Evolutionary conservation across 345 rosid species (phyloP).

Genomic region (Pistacia integerrima): DNA sequence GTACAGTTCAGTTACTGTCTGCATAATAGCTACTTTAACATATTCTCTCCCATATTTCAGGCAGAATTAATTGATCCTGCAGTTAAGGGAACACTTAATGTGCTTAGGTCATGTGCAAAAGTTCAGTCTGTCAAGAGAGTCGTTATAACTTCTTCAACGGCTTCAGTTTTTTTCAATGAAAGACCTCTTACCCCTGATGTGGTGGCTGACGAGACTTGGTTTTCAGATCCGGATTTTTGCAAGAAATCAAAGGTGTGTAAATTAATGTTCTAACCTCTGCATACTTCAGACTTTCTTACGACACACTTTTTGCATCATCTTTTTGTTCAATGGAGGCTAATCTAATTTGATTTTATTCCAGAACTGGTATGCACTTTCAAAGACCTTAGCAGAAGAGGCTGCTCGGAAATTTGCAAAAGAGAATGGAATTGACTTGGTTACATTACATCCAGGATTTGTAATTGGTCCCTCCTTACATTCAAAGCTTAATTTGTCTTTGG

Average conservation of each 20-base stretch:
- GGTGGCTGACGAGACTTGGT: constrained; percentile 51
- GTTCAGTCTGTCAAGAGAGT: constrained; percentile 45
- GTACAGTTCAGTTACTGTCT: not conserved
- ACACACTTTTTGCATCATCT: too few species aligned
- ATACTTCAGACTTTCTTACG: too few species aligned
- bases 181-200: constrained; percentile 30
- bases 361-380: too few species aligned
- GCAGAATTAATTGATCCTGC: constrained; percentile 49
- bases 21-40: too few species aligned
- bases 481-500: too few species aligned
- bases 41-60: constrained; percentile 18
- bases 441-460: too few species aligned
- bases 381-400: too few species aligned
- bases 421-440: too few species aligned
- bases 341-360: too few species aligned
- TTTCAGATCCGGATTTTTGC: constrained; percentile 43
- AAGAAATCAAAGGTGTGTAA: constrained; percentile 26
- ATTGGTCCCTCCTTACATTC: too few species aligned
- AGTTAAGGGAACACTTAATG: constrained; percentile 51
- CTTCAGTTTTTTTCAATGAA: constrained; percentile 34
- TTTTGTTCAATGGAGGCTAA: too few species aligned
- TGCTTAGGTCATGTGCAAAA: constrained; percentile 46
- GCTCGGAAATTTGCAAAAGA: too few species aligned
- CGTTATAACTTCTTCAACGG: constrained; percentile 48
- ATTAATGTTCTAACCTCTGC: not conserved